Base-by-base conservation (phyloP, 1,284 basidiomycete genomes). In the Sporisorium graminicola region DNA sequence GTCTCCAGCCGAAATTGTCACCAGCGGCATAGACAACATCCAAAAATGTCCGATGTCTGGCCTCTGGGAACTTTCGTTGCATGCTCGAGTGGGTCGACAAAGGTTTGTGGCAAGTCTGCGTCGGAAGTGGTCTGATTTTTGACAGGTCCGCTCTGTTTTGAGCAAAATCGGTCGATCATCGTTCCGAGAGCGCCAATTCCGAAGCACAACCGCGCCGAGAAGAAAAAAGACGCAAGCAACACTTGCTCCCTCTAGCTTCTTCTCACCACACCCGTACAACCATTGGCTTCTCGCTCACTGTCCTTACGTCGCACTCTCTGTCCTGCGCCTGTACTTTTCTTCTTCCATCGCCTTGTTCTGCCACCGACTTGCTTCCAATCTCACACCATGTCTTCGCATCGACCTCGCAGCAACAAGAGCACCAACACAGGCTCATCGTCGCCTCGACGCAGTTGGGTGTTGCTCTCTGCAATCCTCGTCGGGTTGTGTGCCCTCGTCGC, bases 401-500 rank as follows among this genome's bases (percentile, higher is more conserved):
- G 73, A 50, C 73, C 73, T 55, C 67, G 73, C 22, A 51, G 53
- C 52, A 59, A 40, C 55, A 69, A 67, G 26, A 22, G 33, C 22
- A 33, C 46, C 26, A 56, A n/a, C 26, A 27, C 50, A 26, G 53
- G 40, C 31, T 37, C 52, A 5, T n/a, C 59, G 7, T 24, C 62
- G 4, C 56, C 62, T 27, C 65, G 57, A 24, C 72, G 66, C 47
- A 47, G 26, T 22, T 69, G 63, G 72, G 49, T 74, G 14, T 13
- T 74, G 14, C 35, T 66, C 35, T 65, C 72, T 0, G 62, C 66
- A 12, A 44, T 70, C 12, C 47, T 74, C 22, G 72, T 74, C 7
- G 72, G 66, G 31, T 63, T 70, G 37, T 62, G 62, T 20, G 63
- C 73, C 4, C 54, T 68, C 24, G 29, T 70, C 43, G 73, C 60